phyloP scores from a whole-genome alignment of 345 rosid species.

The Citrus sinensis region DVS_A1.0 CM039164.1:14937501-14938000 shows the following conservation, averaged over 20 bases:
- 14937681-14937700: neutral
- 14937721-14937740: neutral
- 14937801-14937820: neutral
- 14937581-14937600: neutral
- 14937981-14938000: conserved; percentile 55
- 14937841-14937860: neutral
- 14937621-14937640: neutral
- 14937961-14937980: conserved; percentile 49
- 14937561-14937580: neutral
- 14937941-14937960: conserved; percentile 1
- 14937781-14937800: neutral
- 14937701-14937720: neutral
- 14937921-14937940: neutral
- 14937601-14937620: neutral
- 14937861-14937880: neutral
- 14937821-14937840: neutral
- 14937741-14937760: neutral
- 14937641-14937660: neutral
- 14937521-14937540: neutral
- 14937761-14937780: neutral
- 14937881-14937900: neutral
- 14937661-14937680: neutral
- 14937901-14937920: neutral
- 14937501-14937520: neutral
- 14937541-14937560: neutral